phyloP scores from a whole-genome alignment of 306 rosid genomes.

The Amphicarpaea edgeworthii region DNA sequence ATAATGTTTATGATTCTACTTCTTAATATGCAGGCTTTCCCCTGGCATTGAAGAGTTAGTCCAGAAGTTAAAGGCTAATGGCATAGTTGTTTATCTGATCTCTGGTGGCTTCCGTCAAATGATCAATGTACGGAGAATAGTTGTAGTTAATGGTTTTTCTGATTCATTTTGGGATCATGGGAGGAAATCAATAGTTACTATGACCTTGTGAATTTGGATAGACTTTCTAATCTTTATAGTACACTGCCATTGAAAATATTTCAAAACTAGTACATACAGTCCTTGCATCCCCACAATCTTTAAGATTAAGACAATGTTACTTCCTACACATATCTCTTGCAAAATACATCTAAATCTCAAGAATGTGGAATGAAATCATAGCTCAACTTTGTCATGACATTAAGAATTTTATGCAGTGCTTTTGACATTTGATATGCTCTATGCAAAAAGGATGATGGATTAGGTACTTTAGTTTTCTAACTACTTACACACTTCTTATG shows the following conservation, averaged over 20 bases:
- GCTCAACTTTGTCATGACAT: conserved; percentile 22
- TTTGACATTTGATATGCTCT: conserved; percentile 26
- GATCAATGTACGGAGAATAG: conserved; percentile 76
- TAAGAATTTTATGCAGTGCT: conserved; percentile 24
- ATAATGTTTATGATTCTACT: conserved; percentile 28
- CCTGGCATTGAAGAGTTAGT: conserved; percentile 86
- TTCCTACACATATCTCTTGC: conserved; percentile 7
- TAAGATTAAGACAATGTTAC: conserved; percentile 2
- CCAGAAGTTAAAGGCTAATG: conserved; percentile 72
- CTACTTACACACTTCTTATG: conserved; percentile 50
- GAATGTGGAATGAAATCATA: conserved; percentile 16
- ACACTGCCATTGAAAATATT: neutral
- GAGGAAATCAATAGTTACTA: conserved; percentile 19
- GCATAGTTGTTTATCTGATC: conserved; percentile 69
- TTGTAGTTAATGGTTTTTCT: conserved; percentile 23
- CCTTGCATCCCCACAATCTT: conserved; percentile 13
- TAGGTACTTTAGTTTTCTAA: conserved; percentile 31
- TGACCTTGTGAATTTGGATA: conserved; percentile 10
- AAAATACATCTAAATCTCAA: neutral
- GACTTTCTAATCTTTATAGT: conserved; percentile 4
- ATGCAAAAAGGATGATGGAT: conserved; percentile 26
- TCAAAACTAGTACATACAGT: conserved; percentile 12
- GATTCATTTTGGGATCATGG: conserved; percentile 20
- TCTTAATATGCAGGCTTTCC: conserved; percentile 71
- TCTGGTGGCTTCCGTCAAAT: conserved; percentile 98